Evolutionary conservation across 1,139 yeast genomes (phyloP).

Genomic region (Sporopachydermia cereana): DNA sequence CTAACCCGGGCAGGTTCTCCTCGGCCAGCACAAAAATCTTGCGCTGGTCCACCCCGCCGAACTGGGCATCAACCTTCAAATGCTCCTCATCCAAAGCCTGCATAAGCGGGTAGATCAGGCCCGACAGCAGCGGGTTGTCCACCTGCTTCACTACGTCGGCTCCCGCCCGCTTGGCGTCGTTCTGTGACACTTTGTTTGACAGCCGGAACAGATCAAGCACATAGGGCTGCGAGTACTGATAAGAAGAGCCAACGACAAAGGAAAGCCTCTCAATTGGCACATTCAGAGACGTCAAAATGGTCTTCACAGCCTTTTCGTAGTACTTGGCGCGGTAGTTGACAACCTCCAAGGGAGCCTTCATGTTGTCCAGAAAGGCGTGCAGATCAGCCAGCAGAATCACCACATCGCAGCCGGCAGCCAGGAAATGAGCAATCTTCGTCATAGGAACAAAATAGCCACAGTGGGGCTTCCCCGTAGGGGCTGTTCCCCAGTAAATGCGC

Average conservation of each 20-base stretch:
- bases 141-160: conserved; percentile 99
- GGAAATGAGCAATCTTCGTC: conserved; percentile 91
- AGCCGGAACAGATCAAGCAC: conserved; percentile 82
- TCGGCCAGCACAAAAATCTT: conserved; percentile 96
- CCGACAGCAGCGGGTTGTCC: conserved; percentile 83
- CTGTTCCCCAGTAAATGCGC: conserved; percentile 80
- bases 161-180: conserved; percentile 98
- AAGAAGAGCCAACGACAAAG: conserved; percentile 80
- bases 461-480: conserved; percentile 96
- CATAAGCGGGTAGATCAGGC: conserved; percentile 95
- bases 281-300: conserved; percentile 73
- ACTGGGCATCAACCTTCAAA: conserved; percentile 83
- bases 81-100: conserved; percentile 96
- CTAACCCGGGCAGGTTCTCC: conserved; percentile 75
- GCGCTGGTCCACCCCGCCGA: conserved; percentile 98
- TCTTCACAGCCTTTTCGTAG: conserved; percentile 73
- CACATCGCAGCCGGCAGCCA: conserved; percentile 93
- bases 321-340: conserved; percentile 82
- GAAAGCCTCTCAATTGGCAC: conserved; percentile 84
- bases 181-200: conserved; percentile 76
- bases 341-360: conserved; percentile 95
- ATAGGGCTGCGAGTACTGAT: conserved; percentile 68
- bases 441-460: conserved; percentile 98
- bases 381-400: conserved; percentile 90
- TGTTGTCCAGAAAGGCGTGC: conserved; percentile 94